phyloP scores from a whole-genome alignment of 768 basidiomycete species.

The Trametes elegans region DNA sequence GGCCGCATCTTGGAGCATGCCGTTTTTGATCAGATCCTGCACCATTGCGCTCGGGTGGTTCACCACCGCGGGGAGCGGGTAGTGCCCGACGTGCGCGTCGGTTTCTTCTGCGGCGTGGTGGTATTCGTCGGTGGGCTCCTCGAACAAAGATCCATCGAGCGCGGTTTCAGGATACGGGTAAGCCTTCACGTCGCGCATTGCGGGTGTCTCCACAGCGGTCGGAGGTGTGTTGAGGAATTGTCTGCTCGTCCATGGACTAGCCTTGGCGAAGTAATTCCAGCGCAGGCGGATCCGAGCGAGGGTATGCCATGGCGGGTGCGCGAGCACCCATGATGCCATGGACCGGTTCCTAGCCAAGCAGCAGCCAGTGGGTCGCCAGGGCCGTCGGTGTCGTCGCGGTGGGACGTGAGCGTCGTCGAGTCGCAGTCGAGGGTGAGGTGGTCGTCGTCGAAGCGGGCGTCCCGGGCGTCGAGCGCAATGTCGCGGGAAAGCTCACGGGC shows the following conservation, averaged over 20 bases:
- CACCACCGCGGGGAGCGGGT: background rate
- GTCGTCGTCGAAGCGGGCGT: background rate
- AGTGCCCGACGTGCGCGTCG: background rate
- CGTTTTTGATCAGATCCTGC: slow-evolving; percentile 28
- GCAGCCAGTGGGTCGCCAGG: background rate
- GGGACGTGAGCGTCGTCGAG: no score
- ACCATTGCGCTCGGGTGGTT: slow-evolving; percentile 24
- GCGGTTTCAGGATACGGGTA: slow-evolving; percentile 34
- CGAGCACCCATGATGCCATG: slow-evolving; percentile 28
- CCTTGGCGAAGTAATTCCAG: slow-evolving; percentile 13
- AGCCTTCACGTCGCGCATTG: slow-evolving; percentile 34
- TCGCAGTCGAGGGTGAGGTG: background rate
- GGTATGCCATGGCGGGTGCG: slow-evolving; percentile 17
- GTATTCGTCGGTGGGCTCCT: slow-evolving; percentile 36
- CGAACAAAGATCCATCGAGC: slow-evolving; percentile 37
- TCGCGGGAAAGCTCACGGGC: background rate
- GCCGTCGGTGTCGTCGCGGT: background rate
- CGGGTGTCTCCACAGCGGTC: slow-evolving; percentile 30
- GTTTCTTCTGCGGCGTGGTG: slow-evolving; percentile 10
- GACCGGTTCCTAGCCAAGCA: background rate
- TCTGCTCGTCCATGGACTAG: slow-evolving; percentile 14
- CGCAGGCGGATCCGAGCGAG: slow-evolving; percentile 15
- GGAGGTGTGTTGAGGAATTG: slow-evolving; percentile 24
- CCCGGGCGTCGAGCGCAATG: background rate
- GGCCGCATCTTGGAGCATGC: slow-evolving; percentile 34